A percentile compares a stretch with the other conserved stretches of the same genome.
Conservation (phyloP, 2,329 filamentous ascomycete species). For the Akanthomyces uredinophilus region DNA sequence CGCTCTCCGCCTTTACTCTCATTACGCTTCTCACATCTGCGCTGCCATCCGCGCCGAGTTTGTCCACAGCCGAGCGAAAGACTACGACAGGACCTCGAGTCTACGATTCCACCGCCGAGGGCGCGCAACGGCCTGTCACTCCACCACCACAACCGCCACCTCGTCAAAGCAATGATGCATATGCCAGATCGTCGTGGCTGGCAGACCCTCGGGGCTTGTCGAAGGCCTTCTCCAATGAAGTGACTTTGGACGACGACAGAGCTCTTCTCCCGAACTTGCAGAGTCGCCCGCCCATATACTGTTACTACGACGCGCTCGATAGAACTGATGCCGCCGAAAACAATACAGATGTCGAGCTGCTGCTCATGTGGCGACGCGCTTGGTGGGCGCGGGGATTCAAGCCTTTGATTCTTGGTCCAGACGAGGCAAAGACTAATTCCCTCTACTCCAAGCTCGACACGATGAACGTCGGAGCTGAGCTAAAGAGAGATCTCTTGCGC, state of each 20-base stretch:
- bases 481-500: slow-evolving; percentile 68
- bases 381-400: slow-evolving; percentile 95
- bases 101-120: slow-evolving; percentile 39
- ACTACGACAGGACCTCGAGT: slow-evolving; percentile 42
- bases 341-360: slow-evolving; percentile 70
- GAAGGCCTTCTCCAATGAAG: slow-evolving; percentile 72
- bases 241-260: slow-evolving; percentile 75
- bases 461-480: slow-evolving; percentile 51
- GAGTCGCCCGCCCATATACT: slow-evolving; percentile 73
- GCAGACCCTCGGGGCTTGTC: slow-evolving; percentile 86
- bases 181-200: slow-evolving; percentile 77
- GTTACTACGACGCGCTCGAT: slow-evolving; percentile 73
- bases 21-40: slow-evolving; percentile 47
- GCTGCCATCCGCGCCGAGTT: slow-evolving; percentile 43
- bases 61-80: slow-evolving; percentile 47
- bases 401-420: slow-evolving; percentile 72
- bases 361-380: slow-evolving; percentile 83
- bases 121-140: slow-evolving; percentile 60
- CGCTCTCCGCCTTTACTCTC: slow-evolving; percentile 50
- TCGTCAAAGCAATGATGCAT: slow-evolving; percentile 71
- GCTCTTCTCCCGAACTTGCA: slow-evolving; percentile 74
- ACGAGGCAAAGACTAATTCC: slow-evolving; percentile 79
- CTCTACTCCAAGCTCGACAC: slow-evolving; percentile 66
- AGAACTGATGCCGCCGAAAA: slow-evolving; percentile 58
- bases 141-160: slow-evolving; percentile 66